These are phyloP conservation scores for Penicillium sclerotigenum DNA, from an alignment of 2,329 filamentous ascomycete genomes.

Conservation along the genomic window DNA sequence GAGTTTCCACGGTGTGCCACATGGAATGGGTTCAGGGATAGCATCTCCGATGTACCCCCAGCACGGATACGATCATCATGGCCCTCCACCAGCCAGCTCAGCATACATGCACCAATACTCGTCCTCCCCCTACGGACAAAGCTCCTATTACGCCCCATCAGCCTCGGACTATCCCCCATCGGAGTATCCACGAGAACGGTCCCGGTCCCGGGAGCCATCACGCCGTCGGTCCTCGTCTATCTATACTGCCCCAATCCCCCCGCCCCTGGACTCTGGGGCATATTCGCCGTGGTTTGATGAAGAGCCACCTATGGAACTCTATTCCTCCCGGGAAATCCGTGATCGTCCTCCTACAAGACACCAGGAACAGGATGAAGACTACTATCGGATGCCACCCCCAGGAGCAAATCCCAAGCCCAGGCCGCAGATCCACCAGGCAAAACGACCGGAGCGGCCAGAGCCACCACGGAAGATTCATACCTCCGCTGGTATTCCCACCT, in stretches of 20 bases:
- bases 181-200: conserved; percentile 34
- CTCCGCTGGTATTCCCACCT: conserved; percentile 18
- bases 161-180: conserved; percentile 29
- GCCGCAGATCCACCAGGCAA: conserved; percentile 37
- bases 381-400: conserved; percentile 44
- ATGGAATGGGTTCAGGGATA: conserved; percentile 31
- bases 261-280: conserved; percentile 33
- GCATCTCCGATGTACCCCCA: conserved; percentile 23
- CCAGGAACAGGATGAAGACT: conserved; percentile 40
- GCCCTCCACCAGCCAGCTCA: conserved; percentile 38
- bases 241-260: conserved; percentile 30
- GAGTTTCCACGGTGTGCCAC: conserved; percentile 39
- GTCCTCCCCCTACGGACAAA: conserved; percentile 32
- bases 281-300: conserved; percentile 33
- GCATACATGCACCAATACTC: conserved; percentile 37
- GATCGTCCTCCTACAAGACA: conserved; percentile 30
- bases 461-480: conserved; percentile 19
- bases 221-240: conserved; percentile 33
- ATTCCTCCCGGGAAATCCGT: conserved; percentile 29
- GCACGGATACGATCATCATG: conserved; percentile 33
- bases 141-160: conserved; percentile 28
- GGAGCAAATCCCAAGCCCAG: conserved; percentile 27
- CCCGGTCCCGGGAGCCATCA: conserved; percentile 35
- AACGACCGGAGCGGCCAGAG: conserved; percentile 29
- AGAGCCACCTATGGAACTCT: conserved; percentile 22